Base-by-base conservation (phyloP, 106 monocot species). In the Platanthera zijinensis region DNA sequence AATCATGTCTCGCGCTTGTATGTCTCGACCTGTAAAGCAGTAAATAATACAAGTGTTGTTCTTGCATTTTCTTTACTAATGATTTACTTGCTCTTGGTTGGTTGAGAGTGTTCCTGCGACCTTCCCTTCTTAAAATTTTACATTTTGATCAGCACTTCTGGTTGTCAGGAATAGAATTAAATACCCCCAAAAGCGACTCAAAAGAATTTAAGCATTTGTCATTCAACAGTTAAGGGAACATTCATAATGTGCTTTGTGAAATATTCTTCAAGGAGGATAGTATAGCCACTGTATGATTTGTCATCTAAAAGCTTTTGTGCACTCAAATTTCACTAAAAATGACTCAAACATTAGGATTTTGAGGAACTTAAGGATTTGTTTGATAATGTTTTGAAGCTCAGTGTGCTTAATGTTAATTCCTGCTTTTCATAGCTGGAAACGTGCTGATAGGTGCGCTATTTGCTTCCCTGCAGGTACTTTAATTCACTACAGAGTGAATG, bases 401-500 rank as follows among this genome's bases (percentile, higher is more conserved):
- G 5, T 18, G 72, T 47, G 7, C 8, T 70, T 48, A 70, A 78
- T 9, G 13, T 48, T 19, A 28, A 13, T 77, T 59, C 30, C 6
- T 48, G 19, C 48, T 50, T 52, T 46, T 71, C 21, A 11, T 48
- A 9, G 3, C 5, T 18, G 14, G n/a, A 48, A 52, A 47, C 11
- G 9, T 51, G 30, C 52, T 75, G 14, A 18, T 64, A 45, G 28
- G 13, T 75, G 15, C 49, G 50, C 9, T 64, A 18, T 63, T 62
- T 76, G 10, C 71, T 63, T 67, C 45, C 74, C 7, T 75, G n/a
- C 80, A 97, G 97, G 84, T 97, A 92, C 69, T 97, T 97, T 64
- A 97, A 97, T 87, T 94, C 97, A 6, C 77, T 97, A 71, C 97
- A 97, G 78, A 97, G 97, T 32, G 97, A 97, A 70, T 97, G 97